Percentiles rank a stretch among this genome's conserved stretches.
These are phyloP conservation scores for Tylopilus sp. DNA, from an alignment of 1,284 basidiomycete species.

Conservation along the genomic window DNA sequence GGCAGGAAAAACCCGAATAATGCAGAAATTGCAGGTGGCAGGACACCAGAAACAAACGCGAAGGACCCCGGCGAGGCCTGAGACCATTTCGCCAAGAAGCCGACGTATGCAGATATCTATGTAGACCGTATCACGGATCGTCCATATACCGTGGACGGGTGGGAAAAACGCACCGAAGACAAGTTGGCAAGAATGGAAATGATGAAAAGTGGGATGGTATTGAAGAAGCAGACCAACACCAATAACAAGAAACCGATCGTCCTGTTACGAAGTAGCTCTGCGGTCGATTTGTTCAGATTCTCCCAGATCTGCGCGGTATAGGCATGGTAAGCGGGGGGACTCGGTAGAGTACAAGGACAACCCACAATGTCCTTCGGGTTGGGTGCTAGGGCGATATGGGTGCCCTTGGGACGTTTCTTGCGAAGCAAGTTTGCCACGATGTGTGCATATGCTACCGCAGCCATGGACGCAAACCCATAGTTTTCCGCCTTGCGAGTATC, in stretches of 20 bases:
- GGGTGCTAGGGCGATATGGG: slow-evolving; percentile 71
- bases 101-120: slow-evolving; percentile 65
- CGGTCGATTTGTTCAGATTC: slow-evolving; percentile 77
- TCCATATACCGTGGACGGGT: background rate
- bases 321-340: background rate
- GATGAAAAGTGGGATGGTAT: slow-evolving; percentile 83
- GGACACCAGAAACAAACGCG: slow-evolving; percentile 79
- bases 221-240: slow-evolving; percentile 79
- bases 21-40: slow-evolving; percentile 85
- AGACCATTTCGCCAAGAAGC: slow-evolving; percentile 72
- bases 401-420: slow-evolving; percentile 71
- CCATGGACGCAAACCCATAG: slow-evolving; percentile 94
- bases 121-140: slow-evolving; percentile 6
- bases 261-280: slow-evolving; percentile 65
- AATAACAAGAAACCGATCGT: slow-evolving; percentile 77
- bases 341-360: slow-evolving; percentile 10
- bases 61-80: slow-evolving; percentile 60
- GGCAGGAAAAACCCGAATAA: slow-evolving; percentile 89
- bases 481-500: slow-evolving; percentile 79
- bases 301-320: slow-evolving; percentile 66
- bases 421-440: slow-evolving; percentile 72
- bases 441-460: slow-evolving; percentile 88
- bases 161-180: slow-evolving; percentile 52
- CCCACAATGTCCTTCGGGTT: slow-evolving; percentile 84
- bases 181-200: slow-evolving; percentile 83